Base-by-base conservation (phyloP, 2,329 filamentous ascomycete genomes). In the Coniella vitis region DNA sequence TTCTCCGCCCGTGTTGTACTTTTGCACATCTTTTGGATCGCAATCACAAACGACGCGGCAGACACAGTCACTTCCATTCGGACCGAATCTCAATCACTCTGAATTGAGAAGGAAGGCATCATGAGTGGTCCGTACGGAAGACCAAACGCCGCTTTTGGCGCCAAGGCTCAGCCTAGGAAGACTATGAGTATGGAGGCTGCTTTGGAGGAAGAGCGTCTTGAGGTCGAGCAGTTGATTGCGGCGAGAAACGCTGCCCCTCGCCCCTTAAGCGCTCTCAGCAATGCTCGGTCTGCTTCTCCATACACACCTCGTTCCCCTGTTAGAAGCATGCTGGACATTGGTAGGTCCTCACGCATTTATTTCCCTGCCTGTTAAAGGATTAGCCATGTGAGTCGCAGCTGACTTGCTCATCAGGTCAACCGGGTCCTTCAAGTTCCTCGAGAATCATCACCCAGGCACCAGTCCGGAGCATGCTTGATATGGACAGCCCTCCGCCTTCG, bases 181-280 rank as follows among this genome's bases (percentile, higher is more conserved):
- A 69, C 71, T 17, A 88, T 88, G 83, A 89, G 85, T 60, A 79
- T 90, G 60, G 86, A 89, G 68, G 79, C 84, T 42, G 79, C 83
- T 56, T 73, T 90, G 55, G 86, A 90, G 62, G 83, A 89, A 70
- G 87, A 91, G 72, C 78, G 85, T 54, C 74, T 75, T 54, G 85
- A 88, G 67, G 82, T 90, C 35, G 71, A 89, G 56, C 81, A 81
- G 41, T 70, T 88, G 53, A 71, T 89, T 37, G 82, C 86, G 63
- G 75, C 74, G 38, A 54, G 59, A 58, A 45, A 62, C 60, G 58
- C 35, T 55, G 62, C 47, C 7, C 35, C 16, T 54, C 60, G 53
- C 59, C 58, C 56, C 56, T 63, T 40, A 36, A 63, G 64, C 32
- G 60, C 66, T 49, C 54, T 60, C 54, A 51, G 51, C 40, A 64